A percentile compares a stretch with the other conserved stretches of the same genome.
phyloP scores from a whole-genome alignment of 768 basidiomycete genomes.

The Leccinum rimulosum region DNA sequence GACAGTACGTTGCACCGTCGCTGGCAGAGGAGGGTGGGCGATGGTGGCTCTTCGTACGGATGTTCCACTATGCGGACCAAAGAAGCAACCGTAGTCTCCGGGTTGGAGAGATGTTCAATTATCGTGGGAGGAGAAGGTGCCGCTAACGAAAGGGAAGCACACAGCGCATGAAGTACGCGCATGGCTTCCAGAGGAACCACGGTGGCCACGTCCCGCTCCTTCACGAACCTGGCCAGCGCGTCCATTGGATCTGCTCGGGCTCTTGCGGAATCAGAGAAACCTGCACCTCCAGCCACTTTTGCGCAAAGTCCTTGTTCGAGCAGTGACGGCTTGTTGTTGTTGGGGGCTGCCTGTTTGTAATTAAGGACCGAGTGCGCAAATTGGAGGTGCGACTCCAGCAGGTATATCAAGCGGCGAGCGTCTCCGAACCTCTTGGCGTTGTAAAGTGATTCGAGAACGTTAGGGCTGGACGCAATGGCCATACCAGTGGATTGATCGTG shows the following conservation, averaged over 20 bases:
- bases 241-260: conserved; percentile 70
- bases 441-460: conserved; percentile 59
- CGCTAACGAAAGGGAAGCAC: conserved; percentile 58
- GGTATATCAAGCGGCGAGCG: conserved; percentile 60
- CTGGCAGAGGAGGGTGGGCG: too few species aligned
- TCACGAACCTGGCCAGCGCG: conserved; percentile 65
- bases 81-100: conserved; percentile 64
- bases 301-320: conserved; percentile 77
- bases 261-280: conserved; percentile 43
- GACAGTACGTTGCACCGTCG: too few species aligned
- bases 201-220: conserved; percentile 58
- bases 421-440: conserved; percentile 66
- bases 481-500: conserved; percentile 77
- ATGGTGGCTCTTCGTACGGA: conserved; percentile 80
- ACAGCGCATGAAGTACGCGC: conserved; percentile 63
- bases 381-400: conserved; percentile 65
- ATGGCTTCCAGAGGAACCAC: conserved; percentile 65
- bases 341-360: conserved; percentile 51
- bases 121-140: conserved; percentile 69
- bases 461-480: conserved; percentile 59
- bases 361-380: conserved; percentile 63
- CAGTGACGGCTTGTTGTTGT: conserved; percentile 51
- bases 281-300: conserved; percentile 49
- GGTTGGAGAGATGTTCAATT: conserved; percentile 73
- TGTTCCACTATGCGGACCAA: conserved; percentile 73